phyloP scores from a whole-genome alignment of 2,329 filamentous ascomycete genomes.

The Aphanoascus verrucosus region DNA sequence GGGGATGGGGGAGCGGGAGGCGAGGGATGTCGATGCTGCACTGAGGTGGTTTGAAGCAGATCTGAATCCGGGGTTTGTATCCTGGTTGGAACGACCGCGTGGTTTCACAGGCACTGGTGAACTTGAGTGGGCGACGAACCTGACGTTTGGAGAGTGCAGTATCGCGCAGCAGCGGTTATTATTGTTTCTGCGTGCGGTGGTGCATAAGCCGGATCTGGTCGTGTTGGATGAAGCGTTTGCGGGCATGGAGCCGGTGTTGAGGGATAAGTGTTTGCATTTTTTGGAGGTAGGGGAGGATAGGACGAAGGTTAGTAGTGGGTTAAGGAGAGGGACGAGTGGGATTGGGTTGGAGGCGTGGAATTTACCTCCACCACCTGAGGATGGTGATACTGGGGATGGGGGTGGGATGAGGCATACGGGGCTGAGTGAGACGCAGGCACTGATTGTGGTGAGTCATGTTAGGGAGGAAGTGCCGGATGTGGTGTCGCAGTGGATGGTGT shows the following conservation, averaged over 20 bases:
- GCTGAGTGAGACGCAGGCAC: slow-evolving; percentile 59
- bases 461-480: slow-evolving; percentile 80
- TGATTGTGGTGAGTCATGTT: slow-evolving; percentile 87
- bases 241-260: slow-evolving; percentile 67
- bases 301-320: slow-evolving; percentile 19
- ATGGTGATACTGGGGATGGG: slow-evolving; percentile 1
- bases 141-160: slow-evolving; percentile 57
- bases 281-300: slow-evolving; percentile 53
- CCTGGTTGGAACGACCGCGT: not conserved
- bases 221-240: slow-evolving; percentile 83
- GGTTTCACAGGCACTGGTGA: too few relatives aligned
- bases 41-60: slow-evolving; percentile 70
- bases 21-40: slow-evolving; percentile 53
- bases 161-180: slow-evolving; percentile 59
- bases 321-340: slow-evolving; percentile 8
- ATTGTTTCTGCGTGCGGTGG: slow-evolving; percentile 69
- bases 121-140: slow-evolving; percentile 58
- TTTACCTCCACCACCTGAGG: slow-evolving; percentile 1
- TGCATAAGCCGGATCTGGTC: slow-evolving; percentile 71
- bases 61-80: slow-evolving; percentile 46
- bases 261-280: slow-evolving; percentile 81
- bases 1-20: slow-evolving; percentile 48
- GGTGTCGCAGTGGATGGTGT: slow-evolving; percentile 72
- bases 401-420: slow-evolving; percentile 39
- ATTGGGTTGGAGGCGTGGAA: slow-evolving; percentile 9